Base-by-base conservation (phyloP, 2,329 filamentous ascomycete genomes). In the Lecanoromycetidae sp. region DNA sequence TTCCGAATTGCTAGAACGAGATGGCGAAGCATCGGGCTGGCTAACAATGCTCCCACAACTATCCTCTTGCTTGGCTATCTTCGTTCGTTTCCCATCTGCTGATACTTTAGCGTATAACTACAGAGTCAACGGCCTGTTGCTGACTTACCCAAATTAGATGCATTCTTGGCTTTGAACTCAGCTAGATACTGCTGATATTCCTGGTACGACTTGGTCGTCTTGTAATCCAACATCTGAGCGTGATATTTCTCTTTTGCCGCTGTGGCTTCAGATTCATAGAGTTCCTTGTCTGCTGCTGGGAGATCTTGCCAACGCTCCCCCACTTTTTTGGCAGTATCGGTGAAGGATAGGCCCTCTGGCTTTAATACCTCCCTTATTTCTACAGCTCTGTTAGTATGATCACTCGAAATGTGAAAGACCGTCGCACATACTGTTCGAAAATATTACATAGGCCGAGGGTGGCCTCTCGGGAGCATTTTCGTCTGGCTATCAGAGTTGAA, bases 371-470 rank as follows among this genome's bases (percentile, higher is more conserved):
- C 85, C 57, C 85, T 76, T 65, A 87, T 51, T 40, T 55, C 52
- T 53, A 3, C 23, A 35, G 23, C 8, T n/a, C n/a, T 23, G 29
- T 51, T 13, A 48, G 38, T 32, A 44, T 15, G 12, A 27, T 10
- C 9, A 13, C 12, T 44, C 10, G n/a, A n/a, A 8, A 25, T 6
- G 10, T 12, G 13, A 17, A 19, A 17, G 20, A 25, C 8, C 10
- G n/a, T 20, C 15, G 17, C 22, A 17, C 45, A 15, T 43, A 53
- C 49, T 85, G 57, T 90, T 90, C 0, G 85, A 90, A 58, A 91
- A 91, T n/a, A 91, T 75, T 8, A 91, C 85, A 64, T 91, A 91
- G 42, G 85, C 85, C 3, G 85, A 90, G 0, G 84, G 83, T 1
- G 85, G 83, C 25, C 84, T 72, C 57, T 88, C 84, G 1, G 85